Percentiles rank a stretch among this genome's conserved stretches.
Evolutionary conservation across 129 eudicot species (phyloP).

Genomic region (Ambrosia artemisiifolia): DNA sequence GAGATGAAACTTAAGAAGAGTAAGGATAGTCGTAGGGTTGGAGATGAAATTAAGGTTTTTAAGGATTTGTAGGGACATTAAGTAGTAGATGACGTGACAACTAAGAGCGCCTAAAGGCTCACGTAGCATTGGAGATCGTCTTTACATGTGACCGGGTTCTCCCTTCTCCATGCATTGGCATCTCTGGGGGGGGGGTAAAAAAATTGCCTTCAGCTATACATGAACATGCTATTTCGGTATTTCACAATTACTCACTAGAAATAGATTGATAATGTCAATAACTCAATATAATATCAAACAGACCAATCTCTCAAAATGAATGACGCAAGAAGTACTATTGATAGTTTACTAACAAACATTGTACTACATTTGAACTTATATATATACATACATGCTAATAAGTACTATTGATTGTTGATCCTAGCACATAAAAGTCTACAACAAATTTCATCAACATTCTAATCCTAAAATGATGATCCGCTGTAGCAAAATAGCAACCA

Average conservation of each 20-base stretch:
- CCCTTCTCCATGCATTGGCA: too few relatives aligned
- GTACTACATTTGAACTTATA: neutral
- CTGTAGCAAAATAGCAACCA: neutral
- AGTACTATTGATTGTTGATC: neutral
- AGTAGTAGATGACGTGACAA: too few relatives aligned
- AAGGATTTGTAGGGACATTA: too few relatives aligned
- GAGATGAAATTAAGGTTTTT: too few relatives aligned
- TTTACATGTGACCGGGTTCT: too few relatives aligned
- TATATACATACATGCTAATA: slow-evolving; percentile 16
- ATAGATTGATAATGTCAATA: neutral
- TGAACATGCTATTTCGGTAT: too few relatives aligned
- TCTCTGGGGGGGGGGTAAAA: too few relatives aligned
- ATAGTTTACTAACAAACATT: slow-evolving; percentile 17
- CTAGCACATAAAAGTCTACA: slow-evolving; percentile 18
- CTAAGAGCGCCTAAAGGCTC: too few relatives aligned
- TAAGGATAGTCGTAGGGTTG: too few relatives aligned
- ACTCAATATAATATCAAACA: neutral
- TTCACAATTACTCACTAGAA: neutral
- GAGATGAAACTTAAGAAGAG: too few relatives aligned
- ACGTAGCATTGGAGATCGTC: too few relatives aligned
- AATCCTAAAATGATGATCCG: neutral
- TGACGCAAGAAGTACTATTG: neutral
- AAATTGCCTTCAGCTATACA: too few relatives aligned
- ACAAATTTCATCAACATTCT: slow-evolving; percentile 21
- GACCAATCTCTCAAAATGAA: neutral